Base-by-base conservation (phyloP, 805 yeast species). In the Sporopachydermia lactativora region DNA sequence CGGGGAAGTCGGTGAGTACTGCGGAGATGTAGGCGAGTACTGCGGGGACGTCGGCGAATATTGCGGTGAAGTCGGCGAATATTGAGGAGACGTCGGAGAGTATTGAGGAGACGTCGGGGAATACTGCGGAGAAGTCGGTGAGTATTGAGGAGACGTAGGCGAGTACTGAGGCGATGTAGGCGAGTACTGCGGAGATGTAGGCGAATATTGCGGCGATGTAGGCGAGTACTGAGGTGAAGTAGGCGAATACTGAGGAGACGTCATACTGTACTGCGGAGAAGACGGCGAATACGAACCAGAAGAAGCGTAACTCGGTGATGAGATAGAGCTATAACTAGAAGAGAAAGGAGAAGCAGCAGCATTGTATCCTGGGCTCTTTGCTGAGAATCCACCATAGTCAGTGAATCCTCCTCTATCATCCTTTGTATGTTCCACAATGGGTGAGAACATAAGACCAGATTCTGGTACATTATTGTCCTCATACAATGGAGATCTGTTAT, bases 381-480 rank as follows among this genome's bases (percentile, higher is more conserved):
- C 74, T 13, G 80, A 72, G 57, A 65, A 60, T 8, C 73, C 71
- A 46, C 92, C 88, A 54, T 85, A 85, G 45, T 84, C 86, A 5
- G 95, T 83, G 50, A 85, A 80, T 4, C 94, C 94, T 42, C 95
- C 95, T 19, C 78, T 68, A 41, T 77, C 85, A 43, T 81, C 86
- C 37, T 73, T 71, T 19, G 95, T 75, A 45, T 86, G 92, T 24
- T 24, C 31, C 31, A 71, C 82, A 58, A 92, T 69, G 42, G 98
- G 98, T 39, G 98, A 92, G 69, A 92, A 92, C 28, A 80, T 76
- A 47, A 81, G 85, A 50, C 79, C 88, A 47, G 66, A 67, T 45
- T 70, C 71, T 24, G 31, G 31, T 47, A 75, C 79, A 42, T 62
- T 61, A 53, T 77, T 77, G 45, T 78, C 74, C 52, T 77, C 81